A percentile compares a stretch with the other conserved stretches of the same genome.
These are phyloP conservation scores for Yamadazyma nakazawae DNA, from an alignment of 805 yeast species.

Conservation along the genomic window DNA sequence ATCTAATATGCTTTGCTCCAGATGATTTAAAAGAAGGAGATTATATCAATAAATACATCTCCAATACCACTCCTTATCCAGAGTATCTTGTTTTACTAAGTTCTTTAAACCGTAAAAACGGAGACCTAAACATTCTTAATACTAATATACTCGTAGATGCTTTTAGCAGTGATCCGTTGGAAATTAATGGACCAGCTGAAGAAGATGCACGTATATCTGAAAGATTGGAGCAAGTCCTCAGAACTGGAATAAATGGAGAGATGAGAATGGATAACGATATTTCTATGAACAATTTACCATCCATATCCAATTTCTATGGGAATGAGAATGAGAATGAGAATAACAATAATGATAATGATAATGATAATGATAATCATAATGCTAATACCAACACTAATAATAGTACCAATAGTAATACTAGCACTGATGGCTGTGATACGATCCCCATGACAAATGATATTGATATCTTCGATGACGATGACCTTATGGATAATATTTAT, in stretches of 20 bases:
- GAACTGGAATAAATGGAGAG: neutral
- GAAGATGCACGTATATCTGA: conserved; percentile 1
- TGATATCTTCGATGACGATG: neutral
- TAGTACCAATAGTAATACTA: neutral
- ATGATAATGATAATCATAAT: neutral
- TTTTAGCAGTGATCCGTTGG: neutral
- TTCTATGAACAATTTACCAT: neutral
- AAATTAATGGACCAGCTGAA: neutral
- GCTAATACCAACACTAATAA: neutral
- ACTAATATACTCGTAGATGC: conserved; percentile 1
- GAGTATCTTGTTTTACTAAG: conserved; percentile 3
- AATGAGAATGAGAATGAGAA: neutral
- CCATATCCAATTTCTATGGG: neutral
- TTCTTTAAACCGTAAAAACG: conserved; percentile 4
- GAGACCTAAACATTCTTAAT: neutral
- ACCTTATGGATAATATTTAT: neutral
- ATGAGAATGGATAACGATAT: neutral
- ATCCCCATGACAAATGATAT: neutral
- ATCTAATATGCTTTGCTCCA: neutral
- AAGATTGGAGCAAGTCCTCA: conserved; percentile 1
- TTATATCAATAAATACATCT: neutral
- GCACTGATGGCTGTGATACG: neutral
- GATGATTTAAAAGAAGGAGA: neutral
- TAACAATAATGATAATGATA: neutral
- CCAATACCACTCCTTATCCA: neutral